Base-by-base conservation (phyloP, 495 filamentous ascomycete genomes). In the Lasiosphaeria ovina region DNA sequence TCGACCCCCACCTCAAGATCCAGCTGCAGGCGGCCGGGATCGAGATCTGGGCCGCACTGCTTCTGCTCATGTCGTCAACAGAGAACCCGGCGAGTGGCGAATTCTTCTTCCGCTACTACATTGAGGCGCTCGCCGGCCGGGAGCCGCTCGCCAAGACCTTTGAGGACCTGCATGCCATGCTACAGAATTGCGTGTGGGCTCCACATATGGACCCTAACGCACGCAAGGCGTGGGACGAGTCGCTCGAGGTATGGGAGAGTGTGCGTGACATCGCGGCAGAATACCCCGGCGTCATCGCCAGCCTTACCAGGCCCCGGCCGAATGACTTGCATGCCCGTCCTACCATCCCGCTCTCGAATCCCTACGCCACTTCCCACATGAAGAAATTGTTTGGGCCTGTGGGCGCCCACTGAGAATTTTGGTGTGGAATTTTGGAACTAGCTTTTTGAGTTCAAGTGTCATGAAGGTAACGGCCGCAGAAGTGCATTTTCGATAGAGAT, bases 31-130 rank as follows among this genome's bases (percentile, higher is more conserved):
- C 35, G 1, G 59, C 56, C 3, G 63, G 63, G 4, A 52, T 65
- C 4, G 59, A 65, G 7, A 58, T 32, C 3, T 66, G 63, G 63
- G 63, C 62, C 3, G 63, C 54, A 11, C 42, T 66, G 7, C 34
- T 66, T 10, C 31, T 66, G n/a, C 35, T 59, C 9, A 62, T 66
- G 9, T 52, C 57, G 44, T 59, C 56, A 4, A 51, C 51, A 1
- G 51, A 63, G 32, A 57, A 55, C 42, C 56, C 51, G 4, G 56
- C 45, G 16, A 34, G 33, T 12, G 61, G 51, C 17, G 56, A 63
- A 3, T 63, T 51, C 35, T 63, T 59, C 48, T 63, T 63, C 16
- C 61, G 61, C 31, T 59, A 36, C 36, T 51, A 54, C 34, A 47
- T 63, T 12, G 45, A 63, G 42, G 52, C 52, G 17, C 56, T 63